Evolutionary conservation across 768 basidiomycete genomes (phyloP), one percentile per base, ranked within the genome.

Genomic region (Termitomyces sp.): DNA sequence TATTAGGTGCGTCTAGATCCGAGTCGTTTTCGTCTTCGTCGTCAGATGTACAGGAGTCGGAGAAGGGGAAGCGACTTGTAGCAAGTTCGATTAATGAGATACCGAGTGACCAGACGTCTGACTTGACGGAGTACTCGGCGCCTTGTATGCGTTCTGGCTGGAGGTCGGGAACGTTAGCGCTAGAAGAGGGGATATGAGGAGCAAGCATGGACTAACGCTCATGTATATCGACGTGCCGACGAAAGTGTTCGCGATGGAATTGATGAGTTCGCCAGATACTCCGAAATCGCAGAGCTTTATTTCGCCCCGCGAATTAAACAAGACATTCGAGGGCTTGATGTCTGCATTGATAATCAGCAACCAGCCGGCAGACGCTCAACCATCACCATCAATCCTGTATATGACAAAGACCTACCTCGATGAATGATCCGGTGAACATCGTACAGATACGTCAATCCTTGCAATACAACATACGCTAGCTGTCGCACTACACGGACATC

Each of bases 281-380:
- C 96, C 97, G 71, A 98, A 98, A 74, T 99, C 97, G 70, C 96
- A 98, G 43, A 99, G 95, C 78, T 99, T 99, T 82, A 98, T 95
- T 66, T 97, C 88, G 20, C 97, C 97, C 43, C 81, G 79, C 3
- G 96, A 97, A 71, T 98, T 98, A 77, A 83, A 94, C 42, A 98
- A 81, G 63, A 99, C 96, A 71, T 98, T 99, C 8, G 95, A 97
- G 17, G 97, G 97, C 75, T 99, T 99, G 81, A 99, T 98, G 71
- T 98, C 97, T 98, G 69, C 37, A 59, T 69, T 53, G 37, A 10
- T 11, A 46, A 40, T 54, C 36, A 52, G 38, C 47, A 25, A 25
- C 25, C 25, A 56, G 20, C 11, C 12, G 45, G 2, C 17, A 37
- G 17, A 32, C 38, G 32, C 29, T 3, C 38, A 53, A 52, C 7